These are phyloP conservation scores for Cladorrhinum samala DNA, from an alignment of 495 filamentous ascomycete genomes.

Conservation along the genomic window DNA sequence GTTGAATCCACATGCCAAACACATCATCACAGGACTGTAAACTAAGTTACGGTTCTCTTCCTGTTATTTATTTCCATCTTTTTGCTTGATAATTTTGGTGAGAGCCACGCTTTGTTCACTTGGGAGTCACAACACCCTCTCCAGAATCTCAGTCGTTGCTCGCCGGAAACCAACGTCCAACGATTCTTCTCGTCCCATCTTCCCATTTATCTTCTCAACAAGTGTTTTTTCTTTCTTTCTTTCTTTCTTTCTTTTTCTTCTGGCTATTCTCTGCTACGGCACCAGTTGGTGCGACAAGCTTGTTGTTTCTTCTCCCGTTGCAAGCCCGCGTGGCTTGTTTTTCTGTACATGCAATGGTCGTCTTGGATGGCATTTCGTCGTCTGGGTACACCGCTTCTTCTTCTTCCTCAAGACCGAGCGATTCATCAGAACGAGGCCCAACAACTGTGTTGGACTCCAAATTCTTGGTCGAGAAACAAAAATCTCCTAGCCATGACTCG, in stretches of 20 bases:
- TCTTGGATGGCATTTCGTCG: not conserved
- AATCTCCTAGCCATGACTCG: conserved; percentile 15
- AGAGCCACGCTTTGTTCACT: too few species aligned
- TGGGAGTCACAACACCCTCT: too few species aligned
- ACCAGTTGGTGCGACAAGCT: conserved; percentile 1
- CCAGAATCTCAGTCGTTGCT: too few species aligned
- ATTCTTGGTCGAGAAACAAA: conserved; percentile 33
- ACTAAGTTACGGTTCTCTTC: too few species aligned
- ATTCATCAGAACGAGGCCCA: not conserved
- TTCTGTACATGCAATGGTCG: not conserved
- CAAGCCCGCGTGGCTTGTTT: not conserved
- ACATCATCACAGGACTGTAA: too few species aligned
- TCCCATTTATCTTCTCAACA: too few species aligned
- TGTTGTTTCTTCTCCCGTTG: not conserved
- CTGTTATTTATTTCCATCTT: too few species aligned
- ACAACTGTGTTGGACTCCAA: too few species aligned
- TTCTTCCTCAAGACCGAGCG: conserved; percentile 5
- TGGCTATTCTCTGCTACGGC: not conserved
- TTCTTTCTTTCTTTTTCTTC: not conserved
- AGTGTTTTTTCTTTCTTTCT: not conserved
- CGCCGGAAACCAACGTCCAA: too few species aligned
- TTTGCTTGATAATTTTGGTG: too few species aligned
- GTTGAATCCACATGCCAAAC: too few species aligned
- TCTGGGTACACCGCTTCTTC: not conserved
- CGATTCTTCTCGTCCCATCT: too few species aligned